These are phyloP conservation scores for Pseudogymnoascus sp. DNA, from an alignment of 2,329 filamentous ascomycete species.

Conservation along the genomic window DNA sequence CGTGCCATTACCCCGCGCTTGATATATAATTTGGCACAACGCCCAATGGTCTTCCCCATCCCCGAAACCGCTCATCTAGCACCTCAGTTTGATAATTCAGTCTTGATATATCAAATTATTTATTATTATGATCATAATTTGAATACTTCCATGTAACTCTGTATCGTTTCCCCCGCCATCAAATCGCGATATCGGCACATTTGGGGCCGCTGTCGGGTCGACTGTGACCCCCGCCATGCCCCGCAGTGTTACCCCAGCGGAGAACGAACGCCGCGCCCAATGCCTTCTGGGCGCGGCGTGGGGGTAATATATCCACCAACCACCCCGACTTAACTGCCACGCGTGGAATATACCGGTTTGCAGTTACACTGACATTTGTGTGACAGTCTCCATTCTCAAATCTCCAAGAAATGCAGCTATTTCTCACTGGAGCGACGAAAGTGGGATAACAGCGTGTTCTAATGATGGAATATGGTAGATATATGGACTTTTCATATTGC, in stretches of 20 bases:
- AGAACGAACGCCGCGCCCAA: neutral
- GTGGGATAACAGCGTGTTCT: neutral
- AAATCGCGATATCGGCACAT: conserved; percentile 3
- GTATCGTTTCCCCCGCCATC: neutral
- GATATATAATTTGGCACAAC: neutral
- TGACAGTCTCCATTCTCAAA: neutral
- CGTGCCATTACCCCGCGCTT: conserved; percentile 1
- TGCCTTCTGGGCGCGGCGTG: neutral
- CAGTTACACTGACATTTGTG: neutral
- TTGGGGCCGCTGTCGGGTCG: neutral
- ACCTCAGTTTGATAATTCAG: neutral
- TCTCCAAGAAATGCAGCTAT: neutral
- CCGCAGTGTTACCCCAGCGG: neutral
- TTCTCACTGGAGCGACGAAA: neutral
- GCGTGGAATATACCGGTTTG: neutral
- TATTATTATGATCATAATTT: neutral
- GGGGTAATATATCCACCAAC: conserved; percentile 5
- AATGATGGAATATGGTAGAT: neutral
- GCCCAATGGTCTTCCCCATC: neutral
- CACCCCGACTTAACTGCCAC: neutral
- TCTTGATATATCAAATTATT: neutral
- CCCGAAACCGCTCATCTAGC: neutral
- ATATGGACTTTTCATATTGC: neutral
- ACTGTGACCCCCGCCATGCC: neutral
- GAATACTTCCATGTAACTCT: neutral